phyloP scores from a whole-genome alignment of 345 rosid species.

The Camelina laxa region DNA sequence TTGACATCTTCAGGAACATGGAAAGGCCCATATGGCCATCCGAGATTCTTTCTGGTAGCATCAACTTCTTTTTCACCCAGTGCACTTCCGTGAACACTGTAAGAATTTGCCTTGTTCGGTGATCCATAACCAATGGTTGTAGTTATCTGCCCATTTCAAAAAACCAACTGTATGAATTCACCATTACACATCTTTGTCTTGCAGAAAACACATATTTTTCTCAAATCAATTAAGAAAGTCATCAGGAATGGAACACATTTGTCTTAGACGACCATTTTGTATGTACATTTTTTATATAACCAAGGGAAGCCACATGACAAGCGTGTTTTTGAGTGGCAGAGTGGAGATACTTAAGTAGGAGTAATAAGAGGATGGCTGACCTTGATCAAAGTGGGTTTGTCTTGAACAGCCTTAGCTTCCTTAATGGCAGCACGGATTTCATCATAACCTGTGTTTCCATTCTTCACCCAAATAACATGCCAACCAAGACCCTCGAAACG shows the following conservation, averaged over 20 bases:
- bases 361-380: conserved; percentile 41
- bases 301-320: conserved; percentile 8
- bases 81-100: conserved; percentile 90
- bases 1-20: conserved; percentile 90
- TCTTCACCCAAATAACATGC: conserved; percentile 99
- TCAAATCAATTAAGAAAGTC: background rate
- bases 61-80: conserved; percentile 94
- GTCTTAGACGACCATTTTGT: background rate
- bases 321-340: background rate
- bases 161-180: background rate
- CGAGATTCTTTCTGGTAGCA: conserved; percentile 92
- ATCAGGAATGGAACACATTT: background rate
- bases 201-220: background rate
- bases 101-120: conserved; percentile 86
- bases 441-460: conserved; percentile 95
- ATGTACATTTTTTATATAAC: conserved; percentile 31
- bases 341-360: background rate
- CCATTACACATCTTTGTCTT: background rate
- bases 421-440: conserved; percentile 96
- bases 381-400: conserved; percentile 90
- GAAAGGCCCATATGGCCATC: conserved; percentile 86
- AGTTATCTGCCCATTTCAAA: conserved; percentile 53
- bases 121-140: conserved; percentile 93
- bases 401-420: conserved; percentile 96
- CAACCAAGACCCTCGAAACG: conserved; percentile 98